Evolutionary conservation across 768 basidiomycete genomes (phyloP), one percentile per base, ranked within the genome.

Genomic region (Pisolithus sp.): DNA sequence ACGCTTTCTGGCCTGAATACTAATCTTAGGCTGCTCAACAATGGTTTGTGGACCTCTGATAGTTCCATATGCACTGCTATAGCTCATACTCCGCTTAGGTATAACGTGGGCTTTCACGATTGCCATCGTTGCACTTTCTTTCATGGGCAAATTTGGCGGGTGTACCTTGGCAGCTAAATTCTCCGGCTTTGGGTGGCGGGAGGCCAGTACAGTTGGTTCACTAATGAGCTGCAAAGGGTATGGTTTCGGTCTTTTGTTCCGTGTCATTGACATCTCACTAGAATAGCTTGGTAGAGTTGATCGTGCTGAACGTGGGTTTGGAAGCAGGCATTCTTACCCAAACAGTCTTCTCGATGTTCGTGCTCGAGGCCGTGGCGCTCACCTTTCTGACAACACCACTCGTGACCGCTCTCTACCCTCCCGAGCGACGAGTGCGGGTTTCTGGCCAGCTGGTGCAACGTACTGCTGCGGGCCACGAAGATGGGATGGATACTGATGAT

Each of bases 211-310:
- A 0, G 85, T 97, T 47, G 96, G 96, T 0, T 83, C 88, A 13
- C 66, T 98, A 48, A 97, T 99, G 94, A 89, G 85, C 62, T 95
- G 93, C 64, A 94, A 98, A 76, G 93, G 92, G 87, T 87, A 46
- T 28, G 43, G 4, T 45, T 45, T 17, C 10, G 34, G 74, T 44
- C 59, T 15, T 48, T 13, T 1, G 2, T 30, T 12, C 8, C 1
- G 23, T 23, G 1, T 17, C 26, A 47, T 7, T 4, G 18, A 52
- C 62, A 15, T 60, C 26, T 17, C 12, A 6, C 38, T 42, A n/a
- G 47, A 17, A 34, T 49, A 89, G 87, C 21, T 76, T 96, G 5
- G 88, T 97, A 9, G 94, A 96, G 62, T 75, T 97, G 17, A 96
- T 98, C 59, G 94, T 98, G 4, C 82, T 98, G 55, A 99, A 98